Conservation (phyloP, 2,329 filamentous ascomycete genomes). For the Sclerotinia spermophila region DNA sequence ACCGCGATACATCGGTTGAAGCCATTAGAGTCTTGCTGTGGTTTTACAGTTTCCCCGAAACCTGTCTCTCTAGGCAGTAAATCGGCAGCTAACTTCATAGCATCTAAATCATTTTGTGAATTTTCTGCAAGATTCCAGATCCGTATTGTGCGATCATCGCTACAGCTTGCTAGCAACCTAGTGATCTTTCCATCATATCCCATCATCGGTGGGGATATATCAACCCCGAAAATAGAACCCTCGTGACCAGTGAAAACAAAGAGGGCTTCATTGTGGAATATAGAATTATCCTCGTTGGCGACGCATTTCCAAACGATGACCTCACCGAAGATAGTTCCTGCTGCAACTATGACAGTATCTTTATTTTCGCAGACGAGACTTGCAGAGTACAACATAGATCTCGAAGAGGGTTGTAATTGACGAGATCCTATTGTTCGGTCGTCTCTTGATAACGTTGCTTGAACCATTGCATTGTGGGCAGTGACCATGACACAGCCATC, state of each 20-base stretch:
- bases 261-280: constrained; percentile 43
- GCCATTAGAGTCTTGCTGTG: constrained; percentile 33
- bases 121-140: constrained; percentile 68
- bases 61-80: constrained; percentile 52
- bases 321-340: constrained; percentile 92
- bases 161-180: constrained; percentile 82
- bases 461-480: constrained; percentile 79
- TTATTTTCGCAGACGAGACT: constrained; percentile 61
- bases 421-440: constrained; percentile 41
- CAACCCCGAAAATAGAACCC: constrained; percentile 88
- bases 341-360: constrained; percentile 67
- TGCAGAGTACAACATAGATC: constrained; percentile 85
- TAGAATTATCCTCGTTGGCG: constrained; percentile 29
- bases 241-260: constrained; percentile 68
- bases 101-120: constrained; percentile 2
- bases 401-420: constrained; percentile 59
- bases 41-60: constrained; percentile 48
- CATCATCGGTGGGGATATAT: constrained; percentile 60
- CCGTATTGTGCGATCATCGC: constrained; percentile 86
- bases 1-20: constrained; percentile 57
- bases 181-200: constrained; percentile 40
- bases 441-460: constrained; percentile 39
- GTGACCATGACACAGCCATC: constrained; percentile 62
- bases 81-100: background rate
- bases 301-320: constrained; percentile 82